Base-by-base conservation (phyloP, 108 stramenopile species). In the Chaetoceros muelleri region DNA sequence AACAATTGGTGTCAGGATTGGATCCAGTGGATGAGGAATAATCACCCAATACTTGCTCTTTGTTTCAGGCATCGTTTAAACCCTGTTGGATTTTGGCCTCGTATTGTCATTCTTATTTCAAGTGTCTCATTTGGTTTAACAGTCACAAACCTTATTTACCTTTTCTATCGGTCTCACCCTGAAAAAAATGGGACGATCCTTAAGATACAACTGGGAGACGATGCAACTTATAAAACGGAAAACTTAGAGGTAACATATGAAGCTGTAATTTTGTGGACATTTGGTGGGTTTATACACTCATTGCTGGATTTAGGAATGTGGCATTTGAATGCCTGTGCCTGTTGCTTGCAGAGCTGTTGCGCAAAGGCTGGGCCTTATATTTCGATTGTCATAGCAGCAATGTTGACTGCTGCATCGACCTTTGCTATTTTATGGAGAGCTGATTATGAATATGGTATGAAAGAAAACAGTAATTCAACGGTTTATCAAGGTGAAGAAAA, bases 31-130 rank as follows among this genome's bases (percentile, higher is more conserved):
- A 69, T 85, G 57, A 48, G 46, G 24, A 92, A 87, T 63, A 85
- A 79, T 34, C 90, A 92, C 69, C 86, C 86, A 7, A 27, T 92
- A n/a, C 81, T 87, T 63, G 82, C 85, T 28, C 67, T 87, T 0
- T 92, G 76, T 30, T 80, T 58, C 49, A 73, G 83, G 52, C 80
- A 87, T 60, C 52, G 46, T n/a, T 31, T 74, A 0, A 85, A 92
- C 68, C 90, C 90, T 10, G 60, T 92, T 8, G 53, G 64, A 25
- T 52, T 63, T 2, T 57, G 65, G 25, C 76, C 76, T 23, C 80
- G 90, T 52, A 21, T 81, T 20, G 64, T 88, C n/a, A 75, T 81
- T 47, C 54, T 93, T 2, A 34, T 86, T 30, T 85, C 84, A 25
- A 70, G 70, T 0, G 57, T 87, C 47, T 68, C 81, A 19, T 82